These are phyloP conservation scores for Spathaspora gorwiae DNA, from an alignment of 805 yeast genomes.

Conservation along the genomic window DNA sequence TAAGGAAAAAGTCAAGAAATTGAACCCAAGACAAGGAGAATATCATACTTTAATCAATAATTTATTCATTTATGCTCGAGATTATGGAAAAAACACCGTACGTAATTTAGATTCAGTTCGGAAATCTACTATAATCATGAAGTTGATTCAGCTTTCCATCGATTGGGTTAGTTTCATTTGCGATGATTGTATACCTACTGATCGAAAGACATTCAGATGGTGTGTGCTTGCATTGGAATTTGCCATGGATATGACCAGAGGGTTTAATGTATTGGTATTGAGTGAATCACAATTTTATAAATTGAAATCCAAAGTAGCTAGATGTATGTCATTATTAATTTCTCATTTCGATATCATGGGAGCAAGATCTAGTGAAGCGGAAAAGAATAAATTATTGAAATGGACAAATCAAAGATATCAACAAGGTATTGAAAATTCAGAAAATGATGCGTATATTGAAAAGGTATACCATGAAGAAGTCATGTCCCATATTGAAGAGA, in stretches of 20 bases:
- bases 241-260: conserved; percentile 91
- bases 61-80: conserved; percentile 72
- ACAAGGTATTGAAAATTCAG: conserved; percentile 45
- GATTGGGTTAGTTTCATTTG: conserved; percentile 92
- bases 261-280: conserved; percentile 79
- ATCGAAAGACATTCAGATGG: conserved; percentile 89
- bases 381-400: conserved; percentile 49
- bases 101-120: conserved; percentile 58
- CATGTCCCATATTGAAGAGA: conserved; percentile 55
- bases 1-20: conserved; percentile 50
- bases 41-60: conserved; percentile 76
- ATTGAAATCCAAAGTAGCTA: conserved; percentile 79
- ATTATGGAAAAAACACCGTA: conserved; percentile 70
- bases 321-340: conserved; percentile 88
- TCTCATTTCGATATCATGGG: conserved; percentile 99
- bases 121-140: conserved; percentile 64
- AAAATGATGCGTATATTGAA: conserved; percentile 34
- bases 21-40: conserved; percentile 41
- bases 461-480: conserved; percentile 62
- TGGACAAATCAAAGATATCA: conserved; percentile 42
- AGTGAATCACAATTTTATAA: conserved; percentile 69
- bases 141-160: conserved; percentile 68
- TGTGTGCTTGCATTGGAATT: conserved; percentile 93
- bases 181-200: conserved; percentile 93
- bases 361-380: conserved; percentile 78